phyloP scores from a whole-genome alignment of 768 basidiomycete species.

The Ramaria rubella region DNA sequence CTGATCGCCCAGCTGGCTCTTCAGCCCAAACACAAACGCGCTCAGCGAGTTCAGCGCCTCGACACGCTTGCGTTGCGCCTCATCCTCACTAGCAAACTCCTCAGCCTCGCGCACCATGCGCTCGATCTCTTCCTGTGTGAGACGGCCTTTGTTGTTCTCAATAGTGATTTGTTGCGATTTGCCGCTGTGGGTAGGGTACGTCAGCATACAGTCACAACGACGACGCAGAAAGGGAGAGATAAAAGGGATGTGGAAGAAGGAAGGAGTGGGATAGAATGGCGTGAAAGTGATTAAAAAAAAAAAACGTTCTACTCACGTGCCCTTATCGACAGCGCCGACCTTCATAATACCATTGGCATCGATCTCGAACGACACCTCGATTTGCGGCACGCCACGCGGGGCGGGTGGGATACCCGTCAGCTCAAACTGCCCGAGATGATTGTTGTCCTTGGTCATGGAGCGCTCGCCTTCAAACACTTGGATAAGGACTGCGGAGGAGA shows the following conservation, averaged over 20 bases:
- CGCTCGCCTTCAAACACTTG: conserved; percentile 99
- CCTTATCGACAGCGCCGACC: conserved; percentile 89
- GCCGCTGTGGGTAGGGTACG: conserved; percentile 39
- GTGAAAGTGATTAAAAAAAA: too few species aligned
- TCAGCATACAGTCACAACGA: background rate
- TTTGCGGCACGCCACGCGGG: conserved; percentile 94
- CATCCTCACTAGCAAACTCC: conserved; percentile 80
- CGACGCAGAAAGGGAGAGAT: background rate
- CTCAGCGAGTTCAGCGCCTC: conserved; percentile 81
- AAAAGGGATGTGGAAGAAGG: background rate
- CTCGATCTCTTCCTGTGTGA: conserved; percentile 85
- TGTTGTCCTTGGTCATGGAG: conserved; percentile 96
- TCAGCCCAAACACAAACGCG: conserved; percentile 79
- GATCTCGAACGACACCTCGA: conserved; percentile 95
- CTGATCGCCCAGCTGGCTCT: conserved; percentile 78
- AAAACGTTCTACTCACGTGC: conserved; percentile 65
- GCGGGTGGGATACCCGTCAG: conserved; percentile 89
- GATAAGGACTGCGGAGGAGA: conserved; percentile 89
- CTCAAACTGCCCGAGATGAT: conserved; percentile 95
- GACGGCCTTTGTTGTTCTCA: conserved; percentile 93
- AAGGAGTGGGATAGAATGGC: too few species aligned
- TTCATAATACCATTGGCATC: conserved; percentile 96
- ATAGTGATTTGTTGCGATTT: conserved; percentile 89
- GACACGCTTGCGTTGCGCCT: conserved; percentile 70
- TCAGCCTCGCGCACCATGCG: conserved; percentile 94